These are phyloP conservation scores for Euphorbia tirucalli DNA, from an alignment of 345 rosid species.

Conservation along the genomic window DNA sequence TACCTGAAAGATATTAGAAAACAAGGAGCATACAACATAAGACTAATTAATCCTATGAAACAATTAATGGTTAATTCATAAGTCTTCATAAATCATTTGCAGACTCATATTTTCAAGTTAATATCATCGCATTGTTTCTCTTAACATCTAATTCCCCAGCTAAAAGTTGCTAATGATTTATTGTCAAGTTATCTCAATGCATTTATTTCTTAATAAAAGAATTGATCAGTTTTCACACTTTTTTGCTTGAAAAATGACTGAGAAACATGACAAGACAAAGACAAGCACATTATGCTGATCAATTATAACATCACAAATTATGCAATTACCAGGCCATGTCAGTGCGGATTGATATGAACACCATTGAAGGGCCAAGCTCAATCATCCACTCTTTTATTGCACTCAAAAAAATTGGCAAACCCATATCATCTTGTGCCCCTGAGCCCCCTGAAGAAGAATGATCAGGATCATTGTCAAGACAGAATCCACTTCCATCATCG, in stretches of 20 bases:
- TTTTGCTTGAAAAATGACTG: not conserved
- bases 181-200: not conserved
- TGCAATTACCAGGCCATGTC: slow-evolving; percentile 73
- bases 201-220: not conserved
- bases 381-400: slow-evolving; percentile 87
- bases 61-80: not conserved
- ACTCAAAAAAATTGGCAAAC: slow-evolving; percentile 53
- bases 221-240: not conserved
- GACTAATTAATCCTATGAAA: slow-evolving; percentile 2
- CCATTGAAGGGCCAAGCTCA: slow-evolving; percentile 62
- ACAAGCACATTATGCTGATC: not conserved
- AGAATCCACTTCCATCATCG: slow-evolving; percentile 63
- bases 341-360: slow-evolving; percentile 64
- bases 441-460: slow-evolving; percentile 43
- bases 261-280: not conserved
- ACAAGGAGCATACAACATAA: not conserved
- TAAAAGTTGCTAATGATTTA: not conserved
- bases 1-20: slow-evolving; percentile 46
- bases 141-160: not conserved
- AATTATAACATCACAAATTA: not conserved
- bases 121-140: not conserved
- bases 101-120: not conserved
- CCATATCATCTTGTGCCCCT: slow-evolving; percentile 38
- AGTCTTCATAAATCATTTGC: not conserved
- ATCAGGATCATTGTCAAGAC: slow-evolving; percentile 40